Evolutionary conservation across 2,329 filamentous ascomycete species (phyloP).

Genomic region (Fusarium haematococcum): DNA sequence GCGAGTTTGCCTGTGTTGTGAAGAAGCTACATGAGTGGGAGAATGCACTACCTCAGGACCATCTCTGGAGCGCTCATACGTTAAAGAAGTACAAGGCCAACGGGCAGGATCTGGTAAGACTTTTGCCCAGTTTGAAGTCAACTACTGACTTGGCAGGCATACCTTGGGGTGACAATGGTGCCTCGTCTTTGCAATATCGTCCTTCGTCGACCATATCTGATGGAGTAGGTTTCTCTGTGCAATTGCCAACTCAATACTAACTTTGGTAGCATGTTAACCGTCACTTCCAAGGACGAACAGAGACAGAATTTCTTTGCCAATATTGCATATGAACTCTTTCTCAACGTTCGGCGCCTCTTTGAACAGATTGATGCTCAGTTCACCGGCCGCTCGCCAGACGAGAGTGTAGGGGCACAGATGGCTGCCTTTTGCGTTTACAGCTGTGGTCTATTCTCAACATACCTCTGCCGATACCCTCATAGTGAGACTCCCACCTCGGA

Average conservation of each 20-base stretch:
- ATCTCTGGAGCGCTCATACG: conserved; percentile 58
- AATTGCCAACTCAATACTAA: neutral
- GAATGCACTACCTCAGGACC: conserved; percentile 57
- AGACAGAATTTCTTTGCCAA: conserved; percentile 55
- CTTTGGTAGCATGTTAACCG: conserved; percentile 56
- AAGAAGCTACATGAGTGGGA: conserved; percentile 62
- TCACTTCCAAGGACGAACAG: conserved; percentile 53
- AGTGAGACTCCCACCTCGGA: conserved; percentile 49
- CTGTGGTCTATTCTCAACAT: conserved; percentile 65
- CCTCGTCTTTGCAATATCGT: conserved; percentile 68
- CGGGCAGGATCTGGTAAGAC: conserved; percentile 62
- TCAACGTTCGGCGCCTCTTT: conserved; percentile 60
- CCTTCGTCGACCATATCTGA: conserved; percentile 64
- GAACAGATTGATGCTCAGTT: conserved; percentile 66
- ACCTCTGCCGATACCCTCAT: conserved; percentile 63
- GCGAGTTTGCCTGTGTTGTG: conserved; percentile 61
- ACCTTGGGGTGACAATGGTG: conserved; percentile 67
- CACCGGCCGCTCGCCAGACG: conserved; percentile 57
- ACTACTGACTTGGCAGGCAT: conserved; percentile 55
- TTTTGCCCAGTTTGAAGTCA: neutral
- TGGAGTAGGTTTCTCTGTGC: conserved; percentile 54
- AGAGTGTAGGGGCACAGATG: conserved; percentile 66
- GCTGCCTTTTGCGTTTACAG: conserved; percentile 67
- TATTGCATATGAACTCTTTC: conserved; percentile 61
- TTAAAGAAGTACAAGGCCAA: conserved; percentile 60